Evolutionary conservation across 179 eudicot genomes (phyloP).

Genomic region (Spergularia azorica): DNA sequence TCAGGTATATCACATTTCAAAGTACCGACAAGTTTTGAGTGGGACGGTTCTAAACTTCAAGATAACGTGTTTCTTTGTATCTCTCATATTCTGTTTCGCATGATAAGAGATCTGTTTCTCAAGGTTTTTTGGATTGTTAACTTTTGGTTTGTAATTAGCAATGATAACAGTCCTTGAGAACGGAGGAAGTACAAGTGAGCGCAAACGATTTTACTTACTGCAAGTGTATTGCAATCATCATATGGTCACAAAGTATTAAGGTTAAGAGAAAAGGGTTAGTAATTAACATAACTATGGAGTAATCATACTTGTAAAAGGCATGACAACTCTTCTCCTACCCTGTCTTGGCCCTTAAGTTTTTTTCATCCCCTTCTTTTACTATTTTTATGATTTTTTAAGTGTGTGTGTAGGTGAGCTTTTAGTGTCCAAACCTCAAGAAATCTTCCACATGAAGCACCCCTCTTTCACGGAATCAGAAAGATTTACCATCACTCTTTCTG

Average conservation of each 20-base stretch:
- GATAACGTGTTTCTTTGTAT: too few relatives aligned
- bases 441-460: slow-evolving; percentile 52
- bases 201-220: not conserved
- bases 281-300: slow-evolving; percentile 21
- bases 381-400: not conserved
- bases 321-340: slow-evolving; percentile 42
- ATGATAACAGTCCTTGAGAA: too few relatives aligned
- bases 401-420: slow-evolving; percentile 43
- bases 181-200: too few relatives aligned
- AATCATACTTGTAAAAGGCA: slow-evolving; percentile 41
- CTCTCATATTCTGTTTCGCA: not conserved
- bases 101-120: too few relatives aligned
- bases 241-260: slow-evolving; percentile 1
- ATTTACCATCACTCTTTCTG: slow-evolving; percentile 38
- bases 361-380: slow-evolving; percentile 16
- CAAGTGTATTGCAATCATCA: not conserved
- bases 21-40: too few relatives aligned
- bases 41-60: too few relatives aligned
- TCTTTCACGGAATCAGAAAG: slow-evolving; percentile 34
- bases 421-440: slow-evolving; percentile 36
- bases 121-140: too few relatives aligned
- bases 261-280: not conserved
- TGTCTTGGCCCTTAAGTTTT: slow-evolving; percentile 56
- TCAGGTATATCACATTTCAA: not conserved
- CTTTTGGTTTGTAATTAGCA: too few relatives aligned